Base-by-base conservation (phyloP, 2,329 filamentous ascomycete species). In the Diaporthe amygdali region DNA sequence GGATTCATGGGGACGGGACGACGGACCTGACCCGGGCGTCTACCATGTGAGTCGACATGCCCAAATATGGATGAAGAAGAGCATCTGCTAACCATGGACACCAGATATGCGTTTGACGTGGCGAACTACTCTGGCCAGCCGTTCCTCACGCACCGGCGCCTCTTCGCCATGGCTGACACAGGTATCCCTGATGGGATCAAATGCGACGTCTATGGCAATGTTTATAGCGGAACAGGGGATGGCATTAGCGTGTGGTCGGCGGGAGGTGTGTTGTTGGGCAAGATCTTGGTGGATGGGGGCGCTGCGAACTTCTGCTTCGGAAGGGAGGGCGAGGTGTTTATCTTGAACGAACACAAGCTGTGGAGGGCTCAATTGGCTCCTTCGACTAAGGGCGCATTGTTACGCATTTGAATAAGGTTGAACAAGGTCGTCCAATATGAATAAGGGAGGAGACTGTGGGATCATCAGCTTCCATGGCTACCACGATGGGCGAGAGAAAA, bases 281-380 rank as follows among this genome's bases (percentile, higher is more conserved):
- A 82, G 55, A 83, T 86, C 12, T 46, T 83, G 0, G 77, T 85
- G 0, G 77, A 80, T 0, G 84, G 83, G 0, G 83, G 83, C 0
- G 80, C 82, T 2, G 81, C 84, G 0, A 86, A 87, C 71, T 87
- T 87, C 69, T 85, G 82, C 47, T 87, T 87, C 70, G 84, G 85
- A 0, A 78, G 75, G 10, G 74, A 81, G 8, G 83, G 83, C 0
- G 79, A 83, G 71, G 72, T 87, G 30, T 85, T 86, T 46, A 76
- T 87, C 12, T 77, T 87, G 17, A 87, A 87, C 52, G 86, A 88
- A 78, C 76, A 82, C 32, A 79, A 77, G 47, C 69, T 87, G 6
- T 86, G 82, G 80, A 78, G 79, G 51, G 79, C 82, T 3, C 79
- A 82, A 73, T 44, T 84, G 56, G 77, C 73, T 0, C 59, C 69